Evolutionary conservation across 1,284 basidiomycete genomes (phyloP), one percentile per base, ranked within the genome.

Genomic region (Neotropicomus parvogracilis): DNA sequence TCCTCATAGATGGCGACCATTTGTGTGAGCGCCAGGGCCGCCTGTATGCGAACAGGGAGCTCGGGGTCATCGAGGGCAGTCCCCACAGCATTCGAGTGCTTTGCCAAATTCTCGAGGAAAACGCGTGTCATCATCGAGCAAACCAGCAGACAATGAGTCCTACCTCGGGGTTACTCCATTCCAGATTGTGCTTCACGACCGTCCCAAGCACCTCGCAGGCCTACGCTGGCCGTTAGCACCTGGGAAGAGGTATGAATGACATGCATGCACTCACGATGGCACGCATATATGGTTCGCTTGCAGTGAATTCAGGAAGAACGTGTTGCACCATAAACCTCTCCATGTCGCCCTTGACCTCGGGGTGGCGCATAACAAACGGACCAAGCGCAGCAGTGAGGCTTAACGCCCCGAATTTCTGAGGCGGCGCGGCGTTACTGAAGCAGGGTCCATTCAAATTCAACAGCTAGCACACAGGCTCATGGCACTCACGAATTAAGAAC

Each of bases 1-100:
- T 74, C 73, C n/a, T 81, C 77, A 48, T 86, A 75, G 26, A 65
- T 71, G n/a, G 79, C 71, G 26, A 93, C 79, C 69, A 95, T 75
- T 61, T 90, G 85, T 3, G 88, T 88, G 52, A 95, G 70, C 1
- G 90, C 83, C 54, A 93, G 71, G 1, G 87, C 87, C 13, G 90
- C 91, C 48, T 91, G 88, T 4, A 95, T 86, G 28, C 86, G 81
- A 10, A 95, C 91, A 0, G 91, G 91, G 41, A 95, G 74, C 60
- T 91, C 85, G 0, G 79, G 60, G 58, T 95, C 90, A 54, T 88
- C 83, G 31, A 91, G 70, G 4, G 76, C 77, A 26, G 69, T 64
- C 16, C 80, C 79, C 20, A 87, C 74, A 2, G 79, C 81, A 39
- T 74, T 73, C 65, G 85, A 87, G 58, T 85, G 80, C 24, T 68